Percentiles rank a stretch among this genome's conserved stretches.
phyloP scores from a whole-genome alignment of 2,329 filamentous ascomycete species.

The Aspergillus fumigatus region DNA sequence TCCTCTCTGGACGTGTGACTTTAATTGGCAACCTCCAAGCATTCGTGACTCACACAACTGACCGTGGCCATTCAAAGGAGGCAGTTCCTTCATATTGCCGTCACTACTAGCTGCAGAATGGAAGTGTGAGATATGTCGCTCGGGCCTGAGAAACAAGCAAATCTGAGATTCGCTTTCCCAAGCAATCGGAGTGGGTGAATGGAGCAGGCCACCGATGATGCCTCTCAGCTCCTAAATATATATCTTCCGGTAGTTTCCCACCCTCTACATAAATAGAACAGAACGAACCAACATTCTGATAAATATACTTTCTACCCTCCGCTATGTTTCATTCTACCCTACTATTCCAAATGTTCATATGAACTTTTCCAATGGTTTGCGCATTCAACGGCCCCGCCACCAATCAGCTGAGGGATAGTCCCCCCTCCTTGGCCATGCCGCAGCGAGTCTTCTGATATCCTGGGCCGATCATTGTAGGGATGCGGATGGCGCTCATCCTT shows the following conservation, averaged over 20 bases:
- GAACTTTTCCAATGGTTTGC: not conserved
- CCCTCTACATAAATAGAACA: not conserved
- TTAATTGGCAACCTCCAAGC: not conserved
- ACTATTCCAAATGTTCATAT: not conserved
- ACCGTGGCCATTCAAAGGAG: conserved; percentile 2
- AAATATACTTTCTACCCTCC: not conserved
- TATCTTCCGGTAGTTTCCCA: not conserved
- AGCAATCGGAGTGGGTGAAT: not conserved
- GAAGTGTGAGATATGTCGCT: not conserved
- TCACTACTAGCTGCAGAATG: not conserved
- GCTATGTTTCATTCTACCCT: not conserved
- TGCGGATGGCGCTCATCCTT: conserved; percentile 1
- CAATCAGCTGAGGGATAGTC: conserved; percentile 3
- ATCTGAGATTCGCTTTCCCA: not conserved
- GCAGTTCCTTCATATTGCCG: not conserved
- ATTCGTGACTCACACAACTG: conserved; percentile 14
- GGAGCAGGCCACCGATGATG: no score
- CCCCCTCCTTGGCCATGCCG: conserved; percentile 3
- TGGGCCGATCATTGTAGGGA: conserved; percentile 9
- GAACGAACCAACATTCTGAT: not conserved
- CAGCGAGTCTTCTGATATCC: conserved; percentile 17
- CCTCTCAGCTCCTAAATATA: not conserved
- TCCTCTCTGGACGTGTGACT: conserved; percentile 16
- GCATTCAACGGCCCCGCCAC: not conserved
- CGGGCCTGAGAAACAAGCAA: not conserved